Percentiles rank a stretch among this genome's conserved stretches.
Conservation (phyloP, 2,329 filamentous ascomycete genomes). For the Alternaria conjuncta region DNA sequence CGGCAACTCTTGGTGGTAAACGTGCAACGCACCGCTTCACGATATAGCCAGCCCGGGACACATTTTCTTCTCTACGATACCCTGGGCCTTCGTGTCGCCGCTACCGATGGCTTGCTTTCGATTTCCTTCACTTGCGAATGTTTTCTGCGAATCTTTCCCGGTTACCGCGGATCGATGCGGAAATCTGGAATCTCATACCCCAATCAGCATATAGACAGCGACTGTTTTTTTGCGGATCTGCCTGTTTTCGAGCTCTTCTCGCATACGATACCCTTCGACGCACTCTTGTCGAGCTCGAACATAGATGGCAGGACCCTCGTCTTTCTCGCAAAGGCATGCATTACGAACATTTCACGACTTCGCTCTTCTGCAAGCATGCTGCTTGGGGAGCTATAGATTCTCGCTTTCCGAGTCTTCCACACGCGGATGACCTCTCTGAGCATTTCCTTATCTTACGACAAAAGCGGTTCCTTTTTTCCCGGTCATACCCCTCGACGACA, state of each 20-base stretch:
- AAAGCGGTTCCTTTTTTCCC: constrained; percentile 51
- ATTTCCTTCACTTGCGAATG: constrained; percentile 36
- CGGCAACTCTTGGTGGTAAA: constrained; percentile 73
- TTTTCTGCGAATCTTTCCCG: constrained; percentile 44
- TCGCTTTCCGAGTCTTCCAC: constrained; percentile 49
- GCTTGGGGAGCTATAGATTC: constrained; percentile 51
- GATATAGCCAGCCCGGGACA: constrained; percentile 38
- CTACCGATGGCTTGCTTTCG: constrained; percentile 26
- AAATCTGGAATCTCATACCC: constrained; percentile 55
- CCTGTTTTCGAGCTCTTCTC: constrained; percentile 49
- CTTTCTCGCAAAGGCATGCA: constrained; percentile 43
- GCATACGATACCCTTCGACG: constrained; percentile 49
- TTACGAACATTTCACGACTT: constrained; percentile 50
- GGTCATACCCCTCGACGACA: constrained; percentile 40
- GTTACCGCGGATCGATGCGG: constrained; percentile 45
- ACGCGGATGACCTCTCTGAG: constrained; percentile 41
- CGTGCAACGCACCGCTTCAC: constrained; percentile 19
- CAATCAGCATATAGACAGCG: constrained; percentile 60
- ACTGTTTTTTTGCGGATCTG: constrained; percentile 54
- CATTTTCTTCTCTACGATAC: constrained; percentile 28
- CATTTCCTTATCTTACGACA: constrained; percentile 36
- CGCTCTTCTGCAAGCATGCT: constrained; percentile 48
- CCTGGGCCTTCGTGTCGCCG: constrained; percentile 31
- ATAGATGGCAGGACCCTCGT: constrained; percentile 45
- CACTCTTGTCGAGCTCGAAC: constrained; percentile 46